Percentiles rank a stretch among this genome's conserved stretches.
These are phyloP conservation scores for Tuber umbilicatum DNA, from an alignment of 495 filamentous ascomycete species.

Conservation along the genomic window DNA sequence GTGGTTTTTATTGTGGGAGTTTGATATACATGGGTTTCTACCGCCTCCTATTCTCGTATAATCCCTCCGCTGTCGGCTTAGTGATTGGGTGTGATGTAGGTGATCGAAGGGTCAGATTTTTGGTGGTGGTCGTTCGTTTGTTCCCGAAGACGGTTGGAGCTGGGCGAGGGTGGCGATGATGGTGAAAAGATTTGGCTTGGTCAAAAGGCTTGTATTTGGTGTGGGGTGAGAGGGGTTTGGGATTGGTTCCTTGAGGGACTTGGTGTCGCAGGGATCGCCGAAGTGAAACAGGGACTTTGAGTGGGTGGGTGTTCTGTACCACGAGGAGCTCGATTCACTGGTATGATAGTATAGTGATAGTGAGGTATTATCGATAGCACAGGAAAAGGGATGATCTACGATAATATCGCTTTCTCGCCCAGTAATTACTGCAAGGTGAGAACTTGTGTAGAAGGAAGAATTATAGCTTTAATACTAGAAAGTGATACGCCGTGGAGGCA, in stretches of 20 bases:
- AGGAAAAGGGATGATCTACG: neutral
- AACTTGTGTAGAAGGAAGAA: neutral
- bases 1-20: neutral
- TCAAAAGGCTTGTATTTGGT: slow-evolving; percentile 1
- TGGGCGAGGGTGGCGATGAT: neutral
- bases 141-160: neutral
- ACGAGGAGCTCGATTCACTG: neutral
- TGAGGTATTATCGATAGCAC: neutral
- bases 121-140: neutral
- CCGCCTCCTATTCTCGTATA: neutral
- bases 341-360: neutral
- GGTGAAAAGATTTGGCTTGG: neutral
- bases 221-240: neutral
- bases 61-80: neutral
- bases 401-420: neutral
- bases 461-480: neutral
- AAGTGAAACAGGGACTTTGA: neutral
- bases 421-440: neutral
- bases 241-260: neutral
- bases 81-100: neutral
- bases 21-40: neutral
- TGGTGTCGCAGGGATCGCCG: neutral
- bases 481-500: neutral
- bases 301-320: neutral
- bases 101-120: neutral